Evolutionary conservation across 306 rosid genomes (phyloP).

Genomic region (Prunus campanulata): DNA sequence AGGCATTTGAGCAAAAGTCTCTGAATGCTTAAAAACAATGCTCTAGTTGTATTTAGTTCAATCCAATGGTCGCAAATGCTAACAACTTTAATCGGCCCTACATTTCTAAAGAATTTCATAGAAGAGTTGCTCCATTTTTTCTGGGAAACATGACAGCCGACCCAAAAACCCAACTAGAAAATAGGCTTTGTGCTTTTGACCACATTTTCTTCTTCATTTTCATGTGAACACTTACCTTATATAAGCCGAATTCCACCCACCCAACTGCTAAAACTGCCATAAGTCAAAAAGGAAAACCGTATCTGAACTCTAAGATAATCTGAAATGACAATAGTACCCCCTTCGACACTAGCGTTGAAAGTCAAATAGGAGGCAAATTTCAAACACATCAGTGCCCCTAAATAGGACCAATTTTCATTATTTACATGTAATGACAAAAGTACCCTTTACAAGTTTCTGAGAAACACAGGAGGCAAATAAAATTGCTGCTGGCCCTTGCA

Average conservation of each 20-base stretch:
- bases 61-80: too few relatives aligned
- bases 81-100: too few relatives aligned
- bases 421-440: slow-evolving; percentile 11
- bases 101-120: not conserved
- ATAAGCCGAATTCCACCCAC: not conserved
- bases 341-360: not conserved
- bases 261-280: not conserved
- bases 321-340: not conserved
- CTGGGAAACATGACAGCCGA: slow-evolving; percentile 5
- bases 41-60: too few relatives aligned
- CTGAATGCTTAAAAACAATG: too few relatives aligned
- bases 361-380: not conserved
- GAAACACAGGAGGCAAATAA: slow-evolving; percentile 30
- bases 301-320: not conserved
- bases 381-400: not conserved
- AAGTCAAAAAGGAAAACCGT: not conserved
- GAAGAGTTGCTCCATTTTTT: not conserved
- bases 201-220: not conserved
- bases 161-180: not conserved
- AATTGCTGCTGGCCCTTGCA: slow-evolving; percentile 34
- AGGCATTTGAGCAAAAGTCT: too few relatives aligned
- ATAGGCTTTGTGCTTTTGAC: not conserved
- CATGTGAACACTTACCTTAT: not conserved
- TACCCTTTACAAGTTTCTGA: slow-evolving; percentile 32
- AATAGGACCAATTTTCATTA: not conserved